Conservation (phyloP, 2,329 filamentous ascomycete species). For the Fusarium sp. region DNA sequence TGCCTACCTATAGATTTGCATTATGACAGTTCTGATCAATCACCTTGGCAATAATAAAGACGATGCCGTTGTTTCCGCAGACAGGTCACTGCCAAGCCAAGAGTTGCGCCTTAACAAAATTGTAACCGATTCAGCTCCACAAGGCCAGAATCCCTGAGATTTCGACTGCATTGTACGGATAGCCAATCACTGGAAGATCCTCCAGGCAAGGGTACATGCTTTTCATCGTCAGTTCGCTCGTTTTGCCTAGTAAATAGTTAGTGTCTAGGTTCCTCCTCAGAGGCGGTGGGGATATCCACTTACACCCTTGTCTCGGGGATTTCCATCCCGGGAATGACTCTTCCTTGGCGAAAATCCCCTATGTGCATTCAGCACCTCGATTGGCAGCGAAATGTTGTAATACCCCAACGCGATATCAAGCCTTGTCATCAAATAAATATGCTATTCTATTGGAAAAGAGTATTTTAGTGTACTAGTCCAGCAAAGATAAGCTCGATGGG, state of each 20-base stretch:
- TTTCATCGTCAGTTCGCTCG: background rate
- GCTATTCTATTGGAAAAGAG: fast-evolving
- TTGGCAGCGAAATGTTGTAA: background rate
- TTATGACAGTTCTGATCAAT: background rate
- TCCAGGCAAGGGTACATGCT: fast-evolving
- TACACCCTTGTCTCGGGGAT: background rate
- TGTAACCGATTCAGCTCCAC: background rate
- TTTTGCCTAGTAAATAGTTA: fast-evolving
- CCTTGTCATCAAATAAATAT: fast-evolving
- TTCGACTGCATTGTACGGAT: fast-evolving
- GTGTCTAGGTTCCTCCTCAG: fast-evolving
- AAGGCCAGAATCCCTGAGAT: background rate
- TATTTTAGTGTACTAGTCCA: fast-evolving
- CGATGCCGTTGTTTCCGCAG: background rate
- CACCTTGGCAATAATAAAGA: background rate
- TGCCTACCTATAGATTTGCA: background rate
- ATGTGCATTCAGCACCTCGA: too few relatives aligned
- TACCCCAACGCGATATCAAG: background rate
- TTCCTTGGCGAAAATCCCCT: background rate
- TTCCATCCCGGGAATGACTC: background rate
- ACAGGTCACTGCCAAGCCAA: background rate
- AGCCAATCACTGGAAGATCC: fast-evolving
- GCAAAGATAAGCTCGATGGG: background rate
- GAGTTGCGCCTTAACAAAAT: fast-evolving
- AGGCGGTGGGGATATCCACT: background rate